These are phyloP conservation scores for Sporobolomyces phaffii DNA, from an alignment of 768 basidiomycete species.

Conservation along the genomic window DNA sequence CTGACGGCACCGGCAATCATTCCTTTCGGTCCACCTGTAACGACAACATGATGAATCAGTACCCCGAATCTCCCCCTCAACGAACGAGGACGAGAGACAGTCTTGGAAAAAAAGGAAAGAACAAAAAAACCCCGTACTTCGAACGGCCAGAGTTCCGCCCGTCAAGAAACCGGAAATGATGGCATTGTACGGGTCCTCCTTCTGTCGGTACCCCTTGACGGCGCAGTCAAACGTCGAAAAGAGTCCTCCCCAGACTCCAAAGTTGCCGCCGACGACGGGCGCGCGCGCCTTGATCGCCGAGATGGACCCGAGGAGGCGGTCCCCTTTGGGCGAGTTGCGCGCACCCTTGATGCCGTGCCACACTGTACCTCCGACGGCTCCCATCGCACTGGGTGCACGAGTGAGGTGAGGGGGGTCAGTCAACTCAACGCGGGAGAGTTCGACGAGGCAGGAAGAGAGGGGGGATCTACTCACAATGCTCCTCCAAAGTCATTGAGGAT, in stretches of 20 bases:
- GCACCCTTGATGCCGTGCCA: conserved; percentile 99
- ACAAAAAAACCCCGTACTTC: conserved; percentile 70
- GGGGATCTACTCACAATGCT: conserved; percentile 48
- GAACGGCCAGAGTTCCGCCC: conserved; percentile 85
- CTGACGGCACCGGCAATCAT: conserved; percentile 88
- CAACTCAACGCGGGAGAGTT: background rate
- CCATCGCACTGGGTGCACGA: conserved; percentile 61
- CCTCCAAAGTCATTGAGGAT: conserved; percentile 97
- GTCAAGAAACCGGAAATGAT: conserved; percentile 98
- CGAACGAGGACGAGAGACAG: background rate
- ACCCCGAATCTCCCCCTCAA: too few relatives aligned
- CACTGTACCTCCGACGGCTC: conserved; percentile 92
- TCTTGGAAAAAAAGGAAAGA: conserved; percentile 1
- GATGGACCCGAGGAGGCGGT: conserved; percentile 85
- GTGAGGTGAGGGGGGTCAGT: background rate
- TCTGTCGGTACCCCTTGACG: conserved; percentile 58
- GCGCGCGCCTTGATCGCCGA: conserved; percentile 97
- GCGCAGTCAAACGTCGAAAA: conserved; percentile 98
- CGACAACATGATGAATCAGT: too few relatives aligned
- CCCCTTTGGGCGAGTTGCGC: conserved; percentile 93
- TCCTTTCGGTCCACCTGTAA: conserved; percentile 81
- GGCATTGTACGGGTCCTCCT: conserved; percentile 73
- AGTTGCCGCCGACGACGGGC: conserved; percentile 91
- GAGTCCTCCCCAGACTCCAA: conserved; percentile 67
- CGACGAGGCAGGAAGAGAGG: background rate